Base-by-base conservation (phyloP, 139 green algal species). In the Mesotaenium endlicherianum region DNA sequence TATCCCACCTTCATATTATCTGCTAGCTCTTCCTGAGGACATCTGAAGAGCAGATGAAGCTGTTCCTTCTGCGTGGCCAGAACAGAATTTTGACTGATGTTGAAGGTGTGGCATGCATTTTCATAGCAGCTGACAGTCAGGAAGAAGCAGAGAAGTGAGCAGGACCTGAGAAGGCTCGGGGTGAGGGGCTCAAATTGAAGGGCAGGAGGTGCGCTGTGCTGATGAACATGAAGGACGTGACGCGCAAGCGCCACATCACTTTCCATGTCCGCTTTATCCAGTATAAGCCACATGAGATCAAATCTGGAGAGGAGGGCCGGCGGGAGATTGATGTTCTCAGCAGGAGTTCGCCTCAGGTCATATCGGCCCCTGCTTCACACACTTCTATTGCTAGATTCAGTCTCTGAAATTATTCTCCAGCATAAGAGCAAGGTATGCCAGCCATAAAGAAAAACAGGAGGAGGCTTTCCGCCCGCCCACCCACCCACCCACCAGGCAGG, bases 311-410 rank as follows among this genome's bases (percentile, higher is more conserved):
- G 89, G 43, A 97, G 91, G 34, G 93, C 93, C 53, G 96, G 93
- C 0, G 97, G 97, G 59, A 99, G 91, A 87, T 94, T 94, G 89
- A 99, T 99, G 92, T 99, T 99, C 84, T 99, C 97, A 14, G 91
- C 89, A 0, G 96, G 96, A 0, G 92, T 95, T 57, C 94, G 92
- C 31, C 90, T 84, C 47, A 92, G 81, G 90, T 99, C 95, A 87
- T 98, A 99, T 20, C 97, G 86, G 0, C 96, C 95, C 89, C 82
- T 87, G 82, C 70, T 36, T n/a, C n/a, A n/a, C n/a, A n/a, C n/a
- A n/a, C n/a, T n/a, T n/a, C n/a, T n/a, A n/a, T n/a, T n/a, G n/a
- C n/a, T n/a, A 44, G n/a, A 11, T 57, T 57, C 47, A 57, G 47
- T 11, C 47, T 11, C 47, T n/a, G n/a, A n/a, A n/a, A n/a, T n/a